A percentile compares a stretch with the other conserved stretches of the same genome.
Evolutionary conservation across 2,329 filamentous ascomycete species (phyloP).

Genomic region (Cladosporium austrohemisphaericum): DNA sequence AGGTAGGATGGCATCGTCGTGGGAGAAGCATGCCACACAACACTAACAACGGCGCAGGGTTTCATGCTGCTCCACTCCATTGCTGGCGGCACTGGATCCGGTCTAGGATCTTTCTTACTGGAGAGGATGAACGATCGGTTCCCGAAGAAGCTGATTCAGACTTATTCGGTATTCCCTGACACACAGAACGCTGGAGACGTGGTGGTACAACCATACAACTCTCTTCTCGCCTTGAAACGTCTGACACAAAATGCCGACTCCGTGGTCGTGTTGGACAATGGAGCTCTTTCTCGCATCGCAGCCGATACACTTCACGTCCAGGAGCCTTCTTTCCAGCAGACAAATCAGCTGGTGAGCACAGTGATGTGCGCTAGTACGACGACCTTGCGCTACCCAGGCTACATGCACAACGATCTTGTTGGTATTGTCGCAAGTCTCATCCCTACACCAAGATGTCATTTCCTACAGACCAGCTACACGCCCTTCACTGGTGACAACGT

Average conservation of each 20-base stretch:
- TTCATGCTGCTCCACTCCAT: conserved; percentile 99
- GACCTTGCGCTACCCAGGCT: conserved; percentile 91
- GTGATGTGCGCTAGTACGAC: conserved; percentile 99
- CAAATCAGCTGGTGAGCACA: conserved; percentile 90
- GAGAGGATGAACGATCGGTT: conserved; percentile 96
- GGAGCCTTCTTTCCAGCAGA: conserved; percentile 93
- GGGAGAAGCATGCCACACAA: background rate
- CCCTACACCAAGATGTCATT: conserved; percentile 93
- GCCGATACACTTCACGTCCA: conserved; percentile 92
- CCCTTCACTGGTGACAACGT: conserved; percentile 96
- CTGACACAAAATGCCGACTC: conserved; percentile 96
- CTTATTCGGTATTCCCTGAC: conserved; percentile 97
- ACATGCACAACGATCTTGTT: conserved; percentile 99
- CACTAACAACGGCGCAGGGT: conserved; percentile 42
- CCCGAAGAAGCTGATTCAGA: conserved; percentile 98
- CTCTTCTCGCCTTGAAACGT: conserved; percentile 82
- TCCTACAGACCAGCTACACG: conserved; percentile 97
- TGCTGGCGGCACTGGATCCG: conserved; percentile 91
- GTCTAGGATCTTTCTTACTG: conserved; percentile 89
- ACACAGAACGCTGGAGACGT: conserved; percentile 83
- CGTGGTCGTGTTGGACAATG: conserved; percentile 95
- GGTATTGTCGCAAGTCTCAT: conserved; percentile 95
- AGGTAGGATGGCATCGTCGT: conserved; percentile 49
- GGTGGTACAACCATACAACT: conserved; percentile 98
- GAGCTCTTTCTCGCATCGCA: conserved; percentile 86